Evolutionary conservation across 1,284 basidiomycete genomes (phyloP), one percentile per base, ranked within the genome.

Genomic region (Farysia itapuensis): DNA sequence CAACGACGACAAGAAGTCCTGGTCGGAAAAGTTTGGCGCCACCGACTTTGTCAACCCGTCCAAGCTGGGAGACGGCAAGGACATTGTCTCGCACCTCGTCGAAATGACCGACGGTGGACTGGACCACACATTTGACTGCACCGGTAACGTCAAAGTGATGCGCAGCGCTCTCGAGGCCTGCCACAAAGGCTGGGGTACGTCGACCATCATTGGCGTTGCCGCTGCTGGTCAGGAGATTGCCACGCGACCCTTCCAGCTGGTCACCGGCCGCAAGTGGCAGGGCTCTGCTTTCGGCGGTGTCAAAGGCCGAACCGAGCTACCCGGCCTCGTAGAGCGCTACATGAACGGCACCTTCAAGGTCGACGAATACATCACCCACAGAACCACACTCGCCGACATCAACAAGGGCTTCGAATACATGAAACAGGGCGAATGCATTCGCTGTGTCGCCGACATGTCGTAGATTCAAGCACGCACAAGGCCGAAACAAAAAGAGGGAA

Each of bases 261-360:
- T 91, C 22, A 98, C 95, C 40, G 95, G 95, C 47, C 86, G 95
- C 90, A 87, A 86, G 45, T 97, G 95, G 94, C 87, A 92, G 74
- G 95, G 95, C 34, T 83, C 84, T 32, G 95, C 95, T 0, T 99
- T 98, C 70, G 95, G 95, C 63, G 95, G 95, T 57, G 93, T 98
- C 64, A 98, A 97, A 81, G 95, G 94, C 32, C 85, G 94, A 48
- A 91, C 92, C 28, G 93, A 97, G 79, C 50, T 69, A 42, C 70
- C 72, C 5, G 74, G 70, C 19, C 35, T 75, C 21, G 65, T 72
- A 5, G 61, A 76, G 5, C 58, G 77, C 31, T 77, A 77, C 47
- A 41, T 77, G 40, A 52, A 68, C 21, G 69, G 69, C 40, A 66
- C 70, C 25, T 76, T 78, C 47, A 67, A 67, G 46, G 70, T 79